Evolutionary conservation across 1,284 basidiomycete species (phyloP).

Genomic region (Ustilago nuda): DNA sequence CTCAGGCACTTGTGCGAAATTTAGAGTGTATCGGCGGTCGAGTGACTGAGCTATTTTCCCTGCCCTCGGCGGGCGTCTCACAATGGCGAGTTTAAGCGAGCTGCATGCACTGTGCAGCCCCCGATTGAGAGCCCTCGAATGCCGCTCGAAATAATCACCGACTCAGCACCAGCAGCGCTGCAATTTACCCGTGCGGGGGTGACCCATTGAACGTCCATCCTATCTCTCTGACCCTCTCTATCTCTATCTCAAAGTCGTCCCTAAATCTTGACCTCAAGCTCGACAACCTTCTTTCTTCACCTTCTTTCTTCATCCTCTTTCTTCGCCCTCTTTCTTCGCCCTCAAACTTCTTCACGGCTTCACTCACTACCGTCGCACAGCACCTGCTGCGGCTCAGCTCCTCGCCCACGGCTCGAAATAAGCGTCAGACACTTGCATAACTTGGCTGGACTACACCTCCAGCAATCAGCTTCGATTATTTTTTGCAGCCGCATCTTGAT

Average conservation of each 20-base stretch:
- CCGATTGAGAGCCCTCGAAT: constrained; percentile 10
- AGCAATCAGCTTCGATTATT: background rate
- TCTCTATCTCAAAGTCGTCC: background rate
- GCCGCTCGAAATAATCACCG: constrained; percentile 1
- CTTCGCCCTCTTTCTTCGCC: background rate
- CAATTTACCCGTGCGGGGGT: constrained; percentile 2
- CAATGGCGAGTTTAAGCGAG: constrained; percentile 2
- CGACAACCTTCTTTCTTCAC: background rate
- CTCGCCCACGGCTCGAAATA: background rate
- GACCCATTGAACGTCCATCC: background rate
- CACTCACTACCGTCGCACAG: constrained; percentile 1
- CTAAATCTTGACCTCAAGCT: background rate
- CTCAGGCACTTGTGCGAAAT: background rate
- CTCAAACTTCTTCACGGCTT: background rate
- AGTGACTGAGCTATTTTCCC: constrained; percentile 4
- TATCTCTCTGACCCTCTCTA: background rate
- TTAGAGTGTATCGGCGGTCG: background rate
- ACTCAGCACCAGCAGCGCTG: background rate
- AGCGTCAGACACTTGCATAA: background rate
- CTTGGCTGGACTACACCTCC: background rate
- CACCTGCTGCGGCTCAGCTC: background rate
- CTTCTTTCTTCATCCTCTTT: background rate
- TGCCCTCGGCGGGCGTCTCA: constrained; percentile 1
- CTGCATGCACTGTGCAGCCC: constrained; percentile 28
- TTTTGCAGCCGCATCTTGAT: background rate